Conservation (phyloP, 768 basidiomycete genomes). For the Pleurotus pulmonarius region DNA sequence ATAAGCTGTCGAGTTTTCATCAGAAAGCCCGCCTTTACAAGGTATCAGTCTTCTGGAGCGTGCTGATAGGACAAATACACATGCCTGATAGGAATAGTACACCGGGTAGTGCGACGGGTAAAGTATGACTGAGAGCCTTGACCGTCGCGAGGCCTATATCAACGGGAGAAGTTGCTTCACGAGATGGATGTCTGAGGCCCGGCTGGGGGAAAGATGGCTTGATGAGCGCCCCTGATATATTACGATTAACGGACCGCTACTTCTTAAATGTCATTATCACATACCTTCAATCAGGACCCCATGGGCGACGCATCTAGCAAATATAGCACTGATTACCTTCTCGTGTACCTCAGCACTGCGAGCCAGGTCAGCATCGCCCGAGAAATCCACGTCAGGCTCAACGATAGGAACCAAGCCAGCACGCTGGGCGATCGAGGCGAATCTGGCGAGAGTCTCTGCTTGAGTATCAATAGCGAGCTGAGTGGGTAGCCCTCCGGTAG, state of each 20-base stretch:
- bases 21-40: slow-evolving; percentile 38
- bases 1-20: slow-evolving; percentile 34
- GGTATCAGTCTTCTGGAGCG: not conserved
- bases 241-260: not conserved
- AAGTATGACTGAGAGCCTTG: slow-evolving; percentile 39
- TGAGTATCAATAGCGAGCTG: slow-evolving; percentile 39
- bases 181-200: slow-evolving; percentile 37
- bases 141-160: slow-evolving; percentile 44
- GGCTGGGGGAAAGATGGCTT: slow-evolving; percentile 53
- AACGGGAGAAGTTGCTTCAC: slow-evolving; percentile 29
- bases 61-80: not conserved
- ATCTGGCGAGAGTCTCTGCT: slow-evolving; percentile 44
- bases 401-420: slow-evolving; percentile 50
- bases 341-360: slow-evolving; percentile 45
- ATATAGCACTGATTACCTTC: slow-evolving; percentile 41
- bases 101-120: slow-evolving; percentile 44
- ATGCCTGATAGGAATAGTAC: slow-evolving; percentile 47
- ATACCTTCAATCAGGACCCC: slow-evolving; percentile 47
- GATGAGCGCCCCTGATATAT: slow-evolving; percentile 38
- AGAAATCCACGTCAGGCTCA: slow-evolving; percentile 50
- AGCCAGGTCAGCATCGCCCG: slow-evolving; percentile 40
- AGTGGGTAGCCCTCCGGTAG: slow-evolving; percentile 29
- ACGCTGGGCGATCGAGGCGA: slow-evolving; percentile 47
- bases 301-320: slow-evolving; percentile 39
- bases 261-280: slow-evolving; percentile 5